phyloP scores from a whole-genome alignment of 164 flowering plant genomes.

The Dillenia turbinata region DNA sequence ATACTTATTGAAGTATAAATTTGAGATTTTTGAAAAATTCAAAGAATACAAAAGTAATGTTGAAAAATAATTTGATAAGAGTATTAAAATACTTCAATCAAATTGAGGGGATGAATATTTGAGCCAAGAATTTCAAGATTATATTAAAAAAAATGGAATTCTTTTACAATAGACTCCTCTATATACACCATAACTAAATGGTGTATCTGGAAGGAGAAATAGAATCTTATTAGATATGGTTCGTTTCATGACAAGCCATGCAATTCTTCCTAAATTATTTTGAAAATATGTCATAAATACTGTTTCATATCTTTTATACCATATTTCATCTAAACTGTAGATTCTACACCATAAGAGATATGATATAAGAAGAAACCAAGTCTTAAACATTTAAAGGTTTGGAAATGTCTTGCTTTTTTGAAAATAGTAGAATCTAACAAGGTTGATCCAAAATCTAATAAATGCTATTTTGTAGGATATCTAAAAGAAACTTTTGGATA shows the following conservation, averaged over 20 bases:
- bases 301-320: background rate
- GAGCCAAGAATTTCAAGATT: no score
- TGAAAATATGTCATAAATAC: background rate
- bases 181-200: no score
- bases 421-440: background rate
- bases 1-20: no score
- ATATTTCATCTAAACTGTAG: background rate
- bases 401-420: constrained; percentile 1
- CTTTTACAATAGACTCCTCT: no score
- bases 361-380: background rate
- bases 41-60: no score
- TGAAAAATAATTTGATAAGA: no score
- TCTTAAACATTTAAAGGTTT: background rate
- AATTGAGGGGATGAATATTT: no score
- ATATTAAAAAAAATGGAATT: no score
- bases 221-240: background rate
- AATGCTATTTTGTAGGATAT: constrained; percentile 5
- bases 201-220: background rate
- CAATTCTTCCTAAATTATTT: background rate
- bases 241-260: background rate
- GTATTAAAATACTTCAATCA: no score
- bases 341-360: background rate
- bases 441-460: background rate
- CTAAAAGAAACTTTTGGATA: background rate
- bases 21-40: no score